A percentile compares a stretch with the other conserved stretches of the same genome.
phyloP scores from a whole-genome alignment of 192 early-diverging fungal species.

The Backusella tarrabulga region DNA sequence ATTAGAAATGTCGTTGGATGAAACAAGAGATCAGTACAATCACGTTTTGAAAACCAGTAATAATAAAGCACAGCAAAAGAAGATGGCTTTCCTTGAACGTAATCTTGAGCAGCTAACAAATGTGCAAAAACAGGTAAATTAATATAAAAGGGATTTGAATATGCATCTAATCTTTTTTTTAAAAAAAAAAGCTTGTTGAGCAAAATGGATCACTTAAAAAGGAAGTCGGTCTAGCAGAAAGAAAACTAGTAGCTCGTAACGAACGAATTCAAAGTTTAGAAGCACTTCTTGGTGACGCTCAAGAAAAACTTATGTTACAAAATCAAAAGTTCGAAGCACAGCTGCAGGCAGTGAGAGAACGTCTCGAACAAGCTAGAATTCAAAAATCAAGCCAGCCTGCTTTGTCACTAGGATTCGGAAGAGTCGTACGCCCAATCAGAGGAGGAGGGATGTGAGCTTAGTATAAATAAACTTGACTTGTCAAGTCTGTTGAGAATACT shows the following conservation, averaged over 20 bases:
- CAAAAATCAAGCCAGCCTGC: conserved; percentile 35
- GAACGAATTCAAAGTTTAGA: conserved; percentile 93
- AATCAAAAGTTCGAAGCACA: conserved; percentile 56
- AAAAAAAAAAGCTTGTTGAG: conserved; percentile 66
- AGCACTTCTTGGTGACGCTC: conserved; percentile 73
- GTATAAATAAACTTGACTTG: no score
- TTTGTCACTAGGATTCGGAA: conserved; percentile 33
- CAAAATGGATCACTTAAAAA: conserved; percentile 97
- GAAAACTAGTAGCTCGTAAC: conserved; percentile 87
- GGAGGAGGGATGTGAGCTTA: conserved; percentile 52
- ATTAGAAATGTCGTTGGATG: conserved; percentile 95
- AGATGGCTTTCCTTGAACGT: conserved; percentile 95
- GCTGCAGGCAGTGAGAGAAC: conserved; percentile 63
- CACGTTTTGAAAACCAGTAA: conserved; percentile 79
- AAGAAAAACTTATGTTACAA: conserved; percentile 76
- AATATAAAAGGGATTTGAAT: not conserved
- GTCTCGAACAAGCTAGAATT: conserved; percentile 74
- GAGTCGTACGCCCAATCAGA: conserved; percentile 88
- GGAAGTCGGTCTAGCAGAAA: conserved; percentile 83
- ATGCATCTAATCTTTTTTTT: conserved; percentile 3
- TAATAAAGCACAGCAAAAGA: conserved; percentile 85
- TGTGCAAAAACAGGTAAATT: conserved; percentile 83
- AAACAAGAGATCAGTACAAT: conserved; percentile 90
- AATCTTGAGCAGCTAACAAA: conserved; percentile 94
- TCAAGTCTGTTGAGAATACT: no score